Base-by-base conservation (phyloP, 2,329 filamentous ascomycete species). In the Aspergillus texensis region DNA sequence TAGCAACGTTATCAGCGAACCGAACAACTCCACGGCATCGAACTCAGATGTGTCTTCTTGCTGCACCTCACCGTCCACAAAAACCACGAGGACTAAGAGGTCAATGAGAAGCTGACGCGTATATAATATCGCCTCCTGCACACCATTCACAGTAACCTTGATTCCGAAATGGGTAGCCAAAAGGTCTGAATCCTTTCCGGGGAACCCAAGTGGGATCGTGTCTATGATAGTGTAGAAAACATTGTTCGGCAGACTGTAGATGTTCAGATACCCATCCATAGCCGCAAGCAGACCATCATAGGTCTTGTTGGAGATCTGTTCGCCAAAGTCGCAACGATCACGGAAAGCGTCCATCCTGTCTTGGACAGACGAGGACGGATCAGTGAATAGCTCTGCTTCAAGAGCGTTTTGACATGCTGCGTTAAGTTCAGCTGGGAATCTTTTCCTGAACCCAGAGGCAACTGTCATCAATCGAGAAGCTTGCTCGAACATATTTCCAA, bases 61-160 rank as follows among this genome's bases (percentile, higher is more conserved):
- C 62, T 94, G 91, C 59, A 92, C 86, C 73, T 95, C 92, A 45
- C 89, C 89, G 75, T 95, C 91, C 84, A 98, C 90, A 76, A 97
- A 93, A 11, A 95, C 85, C 19, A 96, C 83, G 8, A 99, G 84
- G 3, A 95, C 85, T 2, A 98, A 81, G 62, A 98, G 86, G 72
- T 94, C 93, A 66, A 96, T 88, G 57, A 96, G 88, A 10, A 95
- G 83, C 64, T 87, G 87, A 79, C 89, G 89, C 64, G 91, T 90
- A 36, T 92, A 79, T 57, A 90, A 85, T 8, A 95, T 85, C 14
- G 87, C 90, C 73, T 98, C 93, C 72, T 94, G 91, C 0, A 91
- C 88, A 8, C 92, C 90, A 65, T 89, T 89, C 12, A 96, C 86
- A 16, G 93, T 82, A 2, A 93, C 80, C 68, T 88, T 91, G 46